Base-by-base conservation (phyloP, 2,329 filamentous ascomycete species). In the Orbilia javanica region DNA sequence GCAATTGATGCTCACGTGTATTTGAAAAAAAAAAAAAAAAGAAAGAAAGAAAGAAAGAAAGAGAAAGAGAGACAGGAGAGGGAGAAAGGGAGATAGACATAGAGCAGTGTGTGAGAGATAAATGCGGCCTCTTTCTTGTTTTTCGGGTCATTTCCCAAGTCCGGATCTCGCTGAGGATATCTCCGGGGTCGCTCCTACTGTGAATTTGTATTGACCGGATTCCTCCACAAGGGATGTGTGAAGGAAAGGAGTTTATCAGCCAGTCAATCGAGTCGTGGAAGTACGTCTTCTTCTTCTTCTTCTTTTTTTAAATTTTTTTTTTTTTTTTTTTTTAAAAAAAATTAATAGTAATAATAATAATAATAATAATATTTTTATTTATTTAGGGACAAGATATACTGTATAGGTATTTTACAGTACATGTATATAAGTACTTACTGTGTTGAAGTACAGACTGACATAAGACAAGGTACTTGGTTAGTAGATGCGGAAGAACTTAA, bases 131-230 rank as follows among this genome's bases (percentile, higher is more conserved):
- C 34, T 50, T 64, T 65, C 25, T 52, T 29, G 15, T 36, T 46
- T 20, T 22, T 55, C 57, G 46, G 50, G 50, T 25, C 29, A 57
- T 65, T 66, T 72, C 44, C 57, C 68, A 55, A 63, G 34, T 72
- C 68, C 62, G 62, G 62, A 39, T 20, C 29, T 34, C 2, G 11
- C n/a, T 15, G 20, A 27, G 13, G 50, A 27, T 50, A 53, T 63
- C 46, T 71, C 48, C 25, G 42, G 57, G 36, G n/a, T 29, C n/a
- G 39, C 53, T 29, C 34, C 29, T 29, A 46, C 10, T 62, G 2
- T 18, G 15, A 55, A 60, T 20, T 46, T 46, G 22, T 27, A 31
- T 39, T 42, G 22, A 27, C 39, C 66, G 53, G 55, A 53, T 36
- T 53, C 46, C 22, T 39, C 42, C 36, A 60, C 42, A 48, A n/a